Base-by-base conservation (phyloP, 176 grass and related monocot genomes). In the Cenchrus fungigraminus region DNA sequence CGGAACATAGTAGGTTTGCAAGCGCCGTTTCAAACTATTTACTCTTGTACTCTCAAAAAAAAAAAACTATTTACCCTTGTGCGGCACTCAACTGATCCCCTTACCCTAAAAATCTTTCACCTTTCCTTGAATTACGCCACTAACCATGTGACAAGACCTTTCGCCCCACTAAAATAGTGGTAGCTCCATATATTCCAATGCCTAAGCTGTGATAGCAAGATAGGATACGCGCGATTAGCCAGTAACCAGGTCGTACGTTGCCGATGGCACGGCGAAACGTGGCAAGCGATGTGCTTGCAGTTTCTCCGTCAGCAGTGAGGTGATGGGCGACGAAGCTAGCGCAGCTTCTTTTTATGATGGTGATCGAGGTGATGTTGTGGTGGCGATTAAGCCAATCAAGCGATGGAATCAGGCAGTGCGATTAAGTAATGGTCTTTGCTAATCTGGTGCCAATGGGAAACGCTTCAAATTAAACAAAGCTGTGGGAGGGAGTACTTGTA, bases 71-170 rank as follows among this genome's bases (percentile, higher is more conserved):
- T 79, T 54, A 76, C 32, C 63, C 77, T 64, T 81, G 9, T 0
- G 70, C 55, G 22, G 15, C 25, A 65, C 78, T 80, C 89, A 55
- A 54, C 76, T 68, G 31, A 32, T 32, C 37, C 37, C 37, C 37
- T 87, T 84, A 84, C 25, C 68, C 66, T 74, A 78, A 57, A 70
- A 71, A 49, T 46, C 53, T 65, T 69, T 79, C 46, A 53, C 80
- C 89, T 84, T 87, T 87, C 89, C 89, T 56, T 74, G 62, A 91
- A 84, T 87, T 87, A 91, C 89, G 80, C 80, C 85, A 80, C 75
- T 83, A 80, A 84, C 85, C 89, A 68, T 80, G 89, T 84, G 75
- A 80, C 69, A 75, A 68, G 85, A 76, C 85, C 74, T 28, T 25
- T 9, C 3, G 31, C 12, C 68, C 16, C 83, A 74, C 62, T 84